Conservation (phyloP, 2,329 filamentous ascomycete species). For the Aspergillaceae sp. region DNA sequence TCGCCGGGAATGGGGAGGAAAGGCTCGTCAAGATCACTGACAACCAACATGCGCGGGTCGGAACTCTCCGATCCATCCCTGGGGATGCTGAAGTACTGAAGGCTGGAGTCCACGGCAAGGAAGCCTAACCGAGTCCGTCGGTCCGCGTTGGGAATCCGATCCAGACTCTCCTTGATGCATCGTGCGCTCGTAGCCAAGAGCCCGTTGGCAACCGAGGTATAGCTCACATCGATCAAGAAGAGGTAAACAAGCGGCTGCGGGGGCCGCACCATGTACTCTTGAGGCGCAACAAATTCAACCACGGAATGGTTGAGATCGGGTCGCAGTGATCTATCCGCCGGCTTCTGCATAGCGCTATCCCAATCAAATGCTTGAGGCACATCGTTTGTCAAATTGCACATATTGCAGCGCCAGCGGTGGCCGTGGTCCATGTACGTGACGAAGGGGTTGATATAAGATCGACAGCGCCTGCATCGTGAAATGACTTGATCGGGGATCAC, state of each 20-base stretch:
- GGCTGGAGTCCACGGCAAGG: constrained; percentile 84
- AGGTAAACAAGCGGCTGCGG: constrained; percentile 92
- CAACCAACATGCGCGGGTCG: constrained; percentile 84
- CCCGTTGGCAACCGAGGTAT: constrained; percentile 78
- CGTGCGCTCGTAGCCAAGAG: constrained; percentile 85
- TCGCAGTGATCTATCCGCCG: constrained; percentile 82
- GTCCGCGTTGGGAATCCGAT: constrained; percentile 96
- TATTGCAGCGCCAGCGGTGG: constrained; percentile 97
- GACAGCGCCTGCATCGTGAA: constrained; percentile 86
- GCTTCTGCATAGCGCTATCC: constrained; percentile 87
- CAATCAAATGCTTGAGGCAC: constrained; percentile 99
- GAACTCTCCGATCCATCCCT: constrained; percentile 76
- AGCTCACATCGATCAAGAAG: constrained; percentile 92
- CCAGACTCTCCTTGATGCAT: constrained; percentile 89
- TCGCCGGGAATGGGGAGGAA: constrained; percentile 92
- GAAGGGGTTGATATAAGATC: constrained; percentile 96
- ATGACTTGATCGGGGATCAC: constrained; percentile 96
- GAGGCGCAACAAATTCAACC: constrained; percentile 92
- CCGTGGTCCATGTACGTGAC: constrained; percentile 95
- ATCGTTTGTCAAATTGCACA: constrained; percentile 98
- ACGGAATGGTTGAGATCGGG: constrained; percentile 93
- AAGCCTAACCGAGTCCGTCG: constrained; percentile 87
- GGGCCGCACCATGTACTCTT: constrained; percentile 98
- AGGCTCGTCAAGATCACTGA: constrained; percentile 91
- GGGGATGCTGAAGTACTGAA: constrained; percentile 94